Base-by-base conservation (phyloP, 495 filamentous ascomycete species). In the Hyaloscypha bicolor region DNA sequence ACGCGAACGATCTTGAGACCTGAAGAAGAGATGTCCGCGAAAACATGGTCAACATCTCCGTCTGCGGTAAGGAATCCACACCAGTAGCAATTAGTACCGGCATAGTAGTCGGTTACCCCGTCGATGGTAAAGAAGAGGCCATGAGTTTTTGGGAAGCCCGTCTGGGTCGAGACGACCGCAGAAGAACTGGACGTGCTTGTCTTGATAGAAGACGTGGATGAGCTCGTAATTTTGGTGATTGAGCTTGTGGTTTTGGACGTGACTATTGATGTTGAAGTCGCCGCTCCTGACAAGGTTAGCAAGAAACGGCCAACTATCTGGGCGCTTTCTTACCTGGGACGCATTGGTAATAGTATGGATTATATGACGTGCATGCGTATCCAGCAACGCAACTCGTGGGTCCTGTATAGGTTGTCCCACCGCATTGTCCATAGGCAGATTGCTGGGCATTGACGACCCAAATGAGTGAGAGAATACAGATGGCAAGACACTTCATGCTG, bases 71-170 rank as follows among this genome's bases (percentile, higher is more conserved):
- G 74, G 70, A 91, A 91, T 0, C 83, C 82, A 32, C 92, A 84
- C 81, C 89, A 93, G 76, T 92, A 93, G 9, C 86, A 79, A 72
- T 93, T 93, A 31, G 86, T 87, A 2, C 91, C 90, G 2, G 88
- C 86, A 76, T 86, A 91, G 76, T 90, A 85, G 71, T 85, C 84
- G 22, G 82, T 82, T 58, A 84, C 76, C n/a, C 88, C 88, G 65
- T 89, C 81, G 33, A 91, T 85, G 69, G 81, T 81, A 76, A 92
- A 91, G 31, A 86, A 80, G 6, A 78, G 76, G 0, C 82, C 87
- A 4, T 83, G 74, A 6, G 35, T 52, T 31, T 62, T 62, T 2
- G 65, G 31, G 55, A 79, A 80, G 22, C 55, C 64, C 6, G 70
- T 72, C 22, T 51, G 25, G n/a, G 65, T 63, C 6, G 73, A 58